Conservation (phyloP, 345 rosid species). For the Bruguiera sexangula region DNA sequence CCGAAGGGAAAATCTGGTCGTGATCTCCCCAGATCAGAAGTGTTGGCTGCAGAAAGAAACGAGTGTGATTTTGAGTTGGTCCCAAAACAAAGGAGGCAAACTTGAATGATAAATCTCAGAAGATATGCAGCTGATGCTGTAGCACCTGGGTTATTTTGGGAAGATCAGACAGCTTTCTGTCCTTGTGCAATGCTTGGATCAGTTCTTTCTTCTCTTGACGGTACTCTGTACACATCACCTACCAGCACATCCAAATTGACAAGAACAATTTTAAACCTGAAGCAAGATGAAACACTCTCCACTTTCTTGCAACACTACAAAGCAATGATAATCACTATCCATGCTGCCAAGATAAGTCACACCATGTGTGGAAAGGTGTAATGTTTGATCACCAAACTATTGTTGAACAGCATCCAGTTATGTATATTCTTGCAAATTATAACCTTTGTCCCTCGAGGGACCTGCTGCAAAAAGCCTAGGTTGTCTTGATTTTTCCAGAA, state of each 20-base stretch:
- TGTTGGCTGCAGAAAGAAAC: conserved; percentile 48
- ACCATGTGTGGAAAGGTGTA: not conserved
- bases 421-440: no score
- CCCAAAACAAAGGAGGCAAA: not conserved
- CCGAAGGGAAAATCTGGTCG: conserved; percentile 76
- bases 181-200: conserved; percentile 65
- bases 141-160: conserved; percentile 71
- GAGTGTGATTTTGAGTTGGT: conserved; percentile 1
- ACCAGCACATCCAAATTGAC: conserved; percentile 13
- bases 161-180: conserved; percentile 58
- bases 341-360: not conserved
- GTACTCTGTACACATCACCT: conserved; percentile 80
- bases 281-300: conserved; percentile 1
- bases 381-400: no score
- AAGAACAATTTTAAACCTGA: not conserved
- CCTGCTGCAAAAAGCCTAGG: no score
- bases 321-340: not conserved
- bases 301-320: not conserved
- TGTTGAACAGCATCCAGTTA: no score
- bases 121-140: not conserved
- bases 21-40: conserved; percentile 79
- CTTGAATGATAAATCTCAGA: not conserved
- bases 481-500: no score
- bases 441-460: no score
- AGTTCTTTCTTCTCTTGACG: conserved; percentile 69